Evolutionary conservation across 768 basidiomycete genomes (phyloP).

Genomic region (Pleurotus eryngii): DNA sequence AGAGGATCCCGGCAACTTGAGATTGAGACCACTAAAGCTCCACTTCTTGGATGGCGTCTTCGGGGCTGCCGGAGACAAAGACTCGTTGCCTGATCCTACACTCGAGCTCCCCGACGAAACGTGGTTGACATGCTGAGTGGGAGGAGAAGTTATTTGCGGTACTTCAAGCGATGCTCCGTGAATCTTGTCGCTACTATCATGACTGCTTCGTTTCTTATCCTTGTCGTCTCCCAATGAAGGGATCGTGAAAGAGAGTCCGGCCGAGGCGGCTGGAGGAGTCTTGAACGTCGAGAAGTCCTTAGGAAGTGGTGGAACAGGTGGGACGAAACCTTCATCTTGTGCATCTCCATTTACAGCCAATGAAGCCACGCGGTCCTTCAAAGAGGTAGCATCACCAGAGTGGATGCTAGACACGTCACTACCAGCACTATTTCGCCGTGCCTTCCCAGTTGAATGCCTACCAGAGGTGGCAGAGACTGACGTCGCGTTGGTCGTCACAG

Average conservation of each 20-base stretch:
- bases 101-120: constrained; percentile 21
- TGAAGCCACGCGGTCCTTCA: constrained; percentile 67
- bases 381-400: constrained; percentile 58
- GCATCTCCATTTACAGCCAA: constrained; percentile 58
- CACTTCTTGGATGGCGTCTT: constrained; percentile 95
- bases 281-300: constrained; percentile 83
- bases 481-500: constrained; percentile 72
- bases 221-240: constrained; percentile 38
- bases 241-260: constrained; percentile 49
- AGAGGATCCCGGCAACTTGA: constrained; percentile 64
- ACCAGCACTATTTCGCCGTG: constrained; percentile 77
- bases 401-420: constrained; percentile 81
- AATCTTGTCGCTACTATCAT: constrained; percentile 41
- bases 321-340: constrained; percentile 66
- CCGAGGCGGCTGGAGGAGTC: constrained; percentile 61
- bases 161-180: constrained; percentile 52
- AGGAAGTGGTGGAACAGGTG: constrained; percentile 89
- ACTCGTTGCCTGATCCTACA: constrained; percentile 39
- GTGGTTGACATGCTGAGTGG: constrained; percentile 29
- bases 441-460: constrained; percentile 67
- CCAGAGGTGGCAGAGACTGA: constrained; percentile 72
- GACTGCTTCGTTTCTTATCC: constrained; percentile 33
- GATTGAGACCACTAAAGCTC: constrained; percentile 88
- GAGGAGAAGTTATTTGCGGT: constrained; percentile 29
- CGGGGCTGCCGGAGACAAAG: constrained; percentile 38